Percentiles rank a stretch among this genome's conserved stretches.
phyloP scores from a whole-genome alignment of 1,284 basidiomycete species.

The Termitomyces sp. region DNA sequence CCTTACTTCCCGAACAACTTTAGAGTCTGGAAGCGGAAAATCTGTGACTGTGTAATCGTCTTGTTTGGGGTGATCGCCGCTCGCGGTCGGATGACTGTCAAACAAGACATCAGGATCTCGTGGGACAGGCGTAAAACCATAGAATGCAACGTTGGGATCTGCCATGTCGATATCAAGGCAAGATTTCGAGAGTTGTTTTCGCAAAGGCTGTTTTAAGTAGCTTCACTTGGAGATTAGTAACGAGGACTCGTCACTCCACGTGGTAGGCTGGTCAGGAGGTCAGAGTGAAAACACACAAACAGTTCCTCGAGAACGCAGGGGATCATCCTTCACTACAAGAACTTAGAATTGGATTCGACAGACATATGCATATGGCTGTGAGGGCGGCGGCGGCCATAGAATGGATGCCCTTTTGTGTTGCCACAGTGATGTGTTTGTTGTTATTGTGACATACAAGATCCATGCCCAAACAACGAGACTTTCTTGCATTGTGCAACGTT shows the following conservation, averaged over 20 bases:
- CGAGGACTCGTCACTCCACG: neutral
- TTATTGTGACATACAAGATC: slow-evolving; percentile 17
- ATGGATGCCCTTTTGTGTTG: slow-evolving; percentile 8
- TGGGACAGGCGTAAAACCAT: slow-evolving; percentile 46
- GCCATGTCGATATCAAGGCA: slow-evolving; percentile 12
- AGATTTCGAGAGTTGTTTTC: neutral
- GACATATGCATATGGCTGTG: neutral
- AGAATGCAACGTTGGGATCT: slow-evolving; percentile 30
- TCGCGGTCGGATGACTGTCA: slow-evolving; percentile 42
- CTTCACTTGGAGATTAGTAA: slow-evolving; percentile 1
- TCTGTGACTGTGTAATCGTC: slow-evolving; percentile 36
- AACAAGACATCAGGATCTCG: slow-evolving; percentile 47
- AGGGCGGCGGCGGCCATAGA: slow-evolving; percentile 9
- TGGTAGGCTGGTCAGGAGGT: neutral
- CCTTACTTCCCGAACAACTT: slow-evolving; percentile 35
- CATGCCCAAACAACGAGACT: slow-evolving; percentile 8
- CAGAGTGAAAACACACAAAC: neutral
- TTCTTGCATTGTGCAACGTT: slow-evolving; percentile 13
- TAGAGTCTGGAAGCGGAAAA: slow-evolving; percentile 41
- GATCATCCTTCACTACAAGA: neutral
- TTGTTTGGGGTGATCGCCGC: slow-evolving; percentile 41
- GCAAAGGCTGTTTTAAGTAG: neutral
- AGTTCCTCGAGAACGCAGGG: neutral
- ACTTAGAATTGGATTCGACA: slow-evolving; percentile 1
- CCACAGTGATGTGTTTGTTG: slow-evolving; percentile 18